Percentiles rank a stretch among this genome's conserved stretches.
These are phyloP conservation scores for Colletotrichum navitas DNA, from an alignment of 2,329 filamentous ascomycete genomes.

Conservation along the genomic window DNA sequence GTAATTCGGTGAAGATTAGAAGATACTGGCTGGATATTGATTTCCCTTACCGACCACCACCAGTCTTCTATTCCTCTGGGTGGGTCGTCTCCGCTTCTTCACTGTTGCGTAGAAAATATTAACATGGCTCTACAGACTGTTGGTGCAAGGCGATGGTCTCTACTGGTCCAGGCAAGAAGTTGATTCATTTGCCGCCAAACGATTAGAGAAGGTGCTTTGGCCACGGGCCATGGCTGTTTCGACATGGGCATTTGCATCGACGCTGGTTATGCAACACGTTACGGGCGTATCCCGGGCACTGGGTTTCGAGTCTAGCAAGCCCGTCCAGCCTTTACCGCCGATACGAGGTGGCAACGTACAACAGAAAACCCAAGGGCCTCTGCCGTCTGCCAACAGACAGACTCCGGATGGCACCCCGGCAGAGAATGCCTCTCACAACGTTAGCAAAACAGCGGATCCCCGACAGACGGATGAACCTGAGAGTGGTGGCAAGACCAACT, in stretches of 20 bases:
- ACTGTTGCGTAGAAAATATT: slow-evolving; percentile 35
- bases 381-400: slow-evolving; percentile 36
- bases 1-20: slow-evolving; percentile 61
- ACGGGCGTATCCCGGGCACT: slow-evolving; percentile 59
- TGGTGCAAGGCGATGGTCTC: slow-evolving; percentile 63
- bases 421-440: slow-evolving; percentile 29
- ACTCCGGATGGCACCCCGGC: slow-evolving; percentile 40
- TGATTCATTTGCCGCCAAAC: slow-evolving; percentile 60
- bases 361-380: slow-evolving; percentile 27
- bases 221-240: slow-evolving; percentile 65
- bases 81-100: slow-evolving; percentile 52
- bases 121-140: slow-evolving; percentile 55
- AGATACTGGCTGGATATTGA: slow-evolving; percentile 72
- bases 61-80: slow-evolving; percentile 71
- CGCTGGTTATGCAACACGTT: slow-evolving; percentile 60
- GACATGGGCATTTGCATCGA: slow-evolving; percentile 64
- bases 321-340: slow-evolving; percentile 1
- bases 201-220: slow-evolving; percentile 64
- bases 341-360: slow-evolving; percentile 12
- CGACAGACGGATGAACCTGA: slow-evolving; percentile 19
- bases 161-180: slow-evolving; percentile 62
- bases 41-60: slow-evolving; percentile 70
- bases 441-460: slow-evolving; percentile 29
- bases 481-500: slow-evolving; percentile 43
- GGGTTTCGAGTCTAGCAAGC: slow-evolving; percentile 54